A percentile compares a stretch with the other conserved stretches of the same genome.
phyloP scores from a whole-genome alignment of 495 filamentous ascomycete species.

The Talaromyces nanjingensis region DNA sequence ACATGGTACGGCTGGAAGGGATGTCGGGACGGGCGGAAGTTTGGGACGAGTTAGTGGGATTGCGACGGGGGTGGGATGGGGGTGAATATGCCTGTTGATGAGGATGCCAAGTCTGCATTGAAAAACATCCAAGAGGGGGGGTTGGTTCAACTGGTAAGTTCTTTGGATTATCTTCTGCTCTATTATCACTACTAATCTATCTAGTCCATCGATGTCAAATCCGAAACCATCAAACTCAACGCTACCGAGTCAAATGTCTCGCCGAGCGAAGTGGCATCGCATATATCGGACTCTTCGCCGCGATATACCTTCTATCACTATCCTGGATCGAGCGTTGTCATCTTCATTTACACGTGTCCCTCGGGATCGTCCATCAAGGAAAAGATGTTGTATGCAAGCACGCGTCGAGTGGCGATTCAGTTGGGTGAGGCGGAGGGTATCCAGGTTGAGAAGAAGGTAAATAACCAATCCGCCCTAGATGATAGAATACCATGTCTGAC shows the following conservation, averaged over 20 bases:
- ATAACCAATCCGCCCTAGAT: constrained; percentile 14
- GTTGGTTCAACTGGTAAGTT: constrained; percentile 75
- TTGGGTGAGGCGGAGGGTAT: constrained; percentile 66
- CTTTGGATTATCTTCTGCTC: constrained; percentile 6
- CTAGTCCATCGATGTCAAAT: constrained; percentile 54
- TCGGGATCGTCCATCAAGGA: constrained; percentile 74
- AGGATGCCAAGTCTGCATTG: constrained; percentile 61
- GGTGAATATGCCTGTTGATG: constrained; percentile 59
- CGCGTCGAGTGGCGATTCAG: constrained; percentile 62
- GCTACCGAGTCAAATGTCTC: constrained; percentile 44
- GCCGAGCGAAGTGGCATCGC: constrained; percentile 42
- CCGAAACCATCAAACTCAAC: constrained; percentile 73
- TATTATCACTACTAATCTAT: constrained; percentile 11
- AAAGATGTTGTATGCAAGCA: constrained; percentile 89
- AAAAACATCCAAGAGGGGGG: constrained; percentile 48
- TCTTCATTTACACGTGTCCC: constrained; percentile 96
- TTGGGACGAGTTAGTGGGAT: constrained; percentile 62
- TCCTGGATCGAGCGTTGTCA: constrained; percentile 53
- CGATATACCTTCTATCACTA: constrained; percentile 88
- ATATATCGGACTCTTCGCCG: constrained; percentile 76
- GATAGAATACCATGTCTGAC: constrained; percentile 16
- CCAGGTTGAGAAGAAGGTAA: constrained; percentile 66
- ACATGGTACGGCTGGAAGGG: constrained; percentile 56
- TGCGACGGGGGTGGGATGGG: constrained; percentile 32
- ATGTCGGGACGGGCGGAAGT: constrained; percentile 50